These are phyloP conservation scores for Heliamphora pulchella DNA, from an alignment of 179 eudicot species.

Conservation along the genomic window DNA sequence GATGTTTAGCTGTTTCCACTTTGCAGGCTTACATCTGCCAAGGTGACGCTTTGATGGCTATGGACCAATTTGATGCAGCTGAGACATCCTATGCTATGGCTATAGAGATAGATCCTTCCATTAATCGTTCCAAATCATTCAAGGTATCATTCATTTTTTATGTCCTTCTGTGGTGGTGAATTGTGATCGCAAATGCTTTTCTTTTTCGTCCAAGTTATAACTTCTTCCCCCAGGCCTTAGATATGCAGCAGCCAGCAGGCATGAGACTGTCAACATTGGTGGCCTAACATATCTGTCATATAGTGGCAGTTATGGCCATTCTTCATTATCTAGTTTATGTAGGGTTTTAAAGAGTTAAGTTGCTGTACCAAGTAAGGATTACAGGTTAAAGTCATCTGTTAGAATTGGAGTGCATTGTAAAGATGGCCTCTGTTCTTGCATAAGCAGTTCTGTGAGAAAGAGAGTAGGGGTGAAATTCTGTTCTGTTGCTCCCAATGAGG, in stretches of 20 bases:
- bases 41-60: constrained; percentile 71
- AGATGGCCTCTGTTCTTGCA: no score
- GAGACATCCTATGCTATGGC: constrained; percentile 60
- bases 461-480: no score
- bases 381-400: no score
- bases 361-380: no score
- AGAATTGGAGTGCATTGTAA: no score
- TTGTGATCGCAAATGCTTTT: not conserved
- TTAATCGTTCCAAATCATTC: constrained; percentile 67
- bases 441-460: no score
- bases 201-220: not conserved
- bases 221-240: not conserved
- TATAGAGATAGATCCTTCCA: constrained; percentile 52
- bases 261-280: not conserved
- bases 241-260: not conserved
- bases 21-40: constrained; percentile 73
- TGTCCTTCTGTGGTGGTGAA: not conserved
- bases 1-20: constrained; percentile 5
- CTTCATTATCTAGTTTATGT: no score
- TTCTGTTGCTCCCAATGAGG: no score
- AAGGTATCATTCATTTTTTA: constrained; percentile 39
- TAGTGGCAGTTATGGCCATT: not conserved
- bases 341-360: no score
- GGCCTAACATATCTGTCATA: not conserved
- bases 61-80: constrained; percentile 53